phyloP scores from a whole-genome alignment of 345 rosid genomes.

The Triadica sebifera region DNA sequence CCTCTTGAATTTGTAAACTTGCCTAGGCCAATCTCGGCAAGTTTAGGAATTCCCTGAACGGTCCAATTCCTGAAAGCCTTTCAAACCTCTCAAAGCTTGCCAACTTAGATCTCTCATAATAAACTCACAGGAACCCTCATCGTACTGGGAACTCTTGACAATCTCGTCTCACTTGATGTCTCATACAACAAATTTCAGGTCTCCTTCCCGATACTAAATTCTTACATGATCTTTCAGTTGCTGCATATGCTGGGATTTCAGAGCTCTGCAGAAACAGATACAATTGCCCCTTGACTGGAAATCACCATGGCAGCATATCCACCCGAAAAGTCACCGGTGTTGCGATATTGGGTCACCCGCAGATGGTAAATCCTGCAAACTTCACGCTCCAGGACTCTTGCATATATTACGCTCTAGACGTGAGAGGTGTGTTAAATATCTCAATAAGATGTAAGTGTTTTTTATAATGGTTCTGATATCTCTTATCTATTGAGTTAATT shows the following conservation, averaged over 20 bases:
- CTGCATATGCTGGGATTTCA: conserved; percentile 49
- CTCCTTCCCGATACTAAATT: conserved; percentile 56
- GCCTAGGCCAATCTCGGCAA: no score
- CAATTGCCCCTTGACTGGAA: conserved; percentile 27
- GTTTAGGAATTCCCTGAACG: conserved; percentile 56
- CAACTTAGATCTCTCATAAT: conserved; percentile 61
- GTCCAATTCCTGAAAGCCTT: conserved; percentile 56
- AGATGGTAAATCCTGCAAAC: no score
- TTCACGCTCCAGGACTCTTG: no score
- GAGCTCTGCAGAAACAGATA: conserved; percentile 48
- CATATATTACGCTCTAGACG: no score
- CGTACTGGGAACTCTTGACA: conserved; percentile 46
- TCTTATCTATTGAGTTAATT: no score
- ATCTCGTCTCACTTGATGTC: conserved; percentile 59
- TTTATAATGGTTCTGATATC: no score
- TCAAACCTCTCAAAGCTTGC: conserved; percentile 58
- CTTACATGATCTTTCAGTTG: conserved; percentile 46
- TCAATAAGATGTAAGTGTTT: no score
- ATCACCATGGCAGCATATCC: conserved; percentile 27
- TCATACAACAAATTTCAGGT: conserved; percentile 62
- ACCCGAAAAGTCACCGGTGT: no score
- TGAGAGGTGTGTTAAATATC: no score
- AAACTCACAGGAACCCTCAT: conserved; percentile 43
- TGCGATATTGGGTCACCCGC: no score
- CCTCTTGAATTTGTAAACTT: conserved; percentile 57